phyloP scores from a whole-genome alignment of 2,329 filamentous ascomycete genomes.

The Microdochium nivale region DNA sequence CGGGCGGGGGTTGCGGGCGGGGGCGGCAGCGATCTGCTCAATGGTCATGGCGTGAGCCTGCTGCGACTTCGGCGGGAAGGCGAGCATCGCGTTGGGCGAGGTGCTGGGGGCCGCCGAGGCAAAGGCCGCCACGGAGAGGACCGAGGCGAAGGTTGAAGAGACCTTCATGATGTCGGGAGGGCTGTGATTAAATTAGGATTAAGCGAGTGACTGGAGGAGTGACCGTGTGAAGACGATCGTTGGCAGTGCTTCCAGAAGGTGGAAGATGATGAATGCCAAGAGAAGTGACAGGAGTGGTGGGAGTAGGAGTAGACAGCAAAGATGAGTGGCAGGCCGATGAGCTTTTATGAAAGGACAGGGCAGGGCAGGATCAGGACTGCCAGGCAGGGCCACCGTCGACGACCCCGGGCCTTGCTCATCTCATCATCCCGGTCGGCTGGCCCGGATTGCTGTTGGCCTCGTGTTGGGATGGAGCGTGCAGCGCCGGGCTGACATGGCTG shows the following conservation, averaged over 20 bases:
- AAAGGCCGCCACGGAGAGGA: not conserved
- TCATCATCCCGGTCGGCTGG: too few species aligned
- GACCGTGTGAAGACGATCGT: not conserved
- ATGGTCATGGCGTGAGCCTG: not conserved
- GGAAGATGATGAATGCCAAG: too few species aligned
- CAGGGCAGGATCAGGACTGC: too few species aligned
- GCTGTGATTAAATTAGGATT: not conserved
- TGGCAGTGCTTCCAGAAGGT: not conserved
- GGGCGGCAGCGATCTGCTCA: not conserved
- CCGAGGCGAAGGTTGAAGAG: not conserved
- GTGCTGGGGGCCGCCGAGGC: not conserved
- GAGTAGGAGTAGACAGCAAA: too few species aligned
- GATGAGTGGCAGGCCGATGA: too few species aligned
- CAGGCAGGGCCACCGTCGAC: too few species aligned
- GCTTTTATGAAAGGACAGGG: too few species aligned
- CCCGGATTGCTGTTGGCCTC: too few species aligned
- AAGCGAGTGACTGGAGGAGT: not conserved
- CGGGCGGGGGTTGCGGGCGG: not conserved
- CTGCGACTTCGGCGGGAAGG: not conserved
- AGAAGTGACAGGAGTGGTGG: too few species aligned
- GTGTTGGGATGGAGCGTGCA: too few species aligned
- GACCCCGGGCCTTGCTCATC: too few species aligned
- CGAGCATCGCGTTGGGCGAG: not conserved
- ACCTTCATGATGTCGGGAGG: not conserved
- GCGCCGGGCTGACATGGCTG: too few species aligned